Percentiles rank a stretch among this genome's conserved stretches.
These are phyloP conservation scores for Beta macrorhiza DNA, from an alignment of 179 eudicot genomes.

Conservation along the genomic window DNA sequence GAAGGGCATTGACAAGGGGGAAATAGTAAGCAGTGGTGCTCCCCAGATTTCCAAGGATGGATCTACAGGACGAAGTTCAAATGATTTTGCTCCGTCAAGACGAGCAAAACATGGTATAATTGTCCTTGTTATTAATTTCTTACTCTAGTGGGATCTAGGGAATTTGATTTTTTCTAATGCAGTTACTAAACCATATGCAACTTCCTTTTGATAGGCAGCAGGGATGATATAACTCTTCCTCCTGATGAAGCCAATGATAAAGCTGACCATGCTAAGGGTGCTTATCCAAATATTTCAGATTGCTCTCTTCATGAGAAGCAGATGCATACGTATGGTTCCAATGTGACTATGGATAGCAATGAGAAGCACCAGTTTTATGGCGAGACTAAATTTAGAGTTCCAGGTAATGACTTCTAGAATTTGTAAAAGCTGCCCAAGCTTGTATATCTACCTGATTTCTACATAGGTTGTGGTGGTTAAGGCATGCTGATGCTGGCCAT, in stretches of 20 bases:
- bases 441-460: conserved; percentile 6
- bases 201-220: conserved; percentile 49
- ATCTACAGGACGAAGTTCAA: conserved; percentile 58
- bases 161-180: not conserved
- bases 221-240: conserved; percentile 59
- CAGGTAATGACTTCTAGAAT: conserved; percentile 36
- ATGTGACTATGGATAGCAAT: conserved; percentile 32
- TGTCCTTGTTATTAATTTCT: not conserved
- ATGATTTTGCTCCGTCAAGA: conserved; percentile 57
- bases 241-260: conserved; percentile 51
- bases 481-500: not conserved
- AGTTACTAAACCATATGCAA: conserved; percentile 18
- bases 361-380: conserved; percentile 36
- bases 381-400: conserved; percentile 36
- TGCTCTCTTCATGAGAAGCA: conserved; percentile 43
- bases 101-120: conserved; percentile 61
- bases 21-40: conserved; percentile 79
- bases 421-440: not conserved
- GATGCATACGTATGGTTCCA: conserved; percentile 34
- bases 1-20: conserved; percentile 91
- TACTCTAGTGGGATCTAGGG: not conserved
- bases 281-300: conserved; percentile 32
- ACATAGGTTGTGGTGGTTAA: not conserved
- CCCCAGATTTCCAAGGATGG: conserved; percentile 84
- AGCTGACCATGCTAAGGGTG: conserved; percentile 42